A percentile compares a stretch with the other conserved stretches of the same genome.
Evolutionary conservation across 2,329 filamentous ascomycete genomes (phyloP).

Genomic region (Beauveria sp.): DNA sequence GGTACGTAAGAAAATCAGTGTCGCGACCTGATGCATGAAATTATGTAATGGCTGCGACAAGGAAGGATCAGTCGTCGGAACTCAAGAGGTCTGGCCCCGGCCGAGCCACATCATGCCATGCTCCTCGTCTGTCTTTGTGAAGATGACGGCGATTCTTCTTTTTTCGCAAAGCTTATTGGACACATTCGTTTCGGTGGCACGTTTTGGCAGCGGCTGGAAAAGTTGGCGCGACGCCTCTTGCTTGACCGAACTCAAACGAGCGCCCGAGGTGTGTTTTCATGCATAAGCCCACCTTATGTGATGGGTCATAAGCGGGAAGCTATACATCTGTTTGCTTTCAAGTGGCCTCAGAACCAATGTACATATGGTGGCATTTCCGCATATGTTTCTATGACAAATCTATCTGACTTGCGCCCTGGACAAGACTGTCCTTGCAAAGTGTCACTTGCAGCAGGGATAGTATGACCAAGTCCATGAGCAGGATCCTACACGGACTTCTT

Average conservation of each 20-base stretch:
- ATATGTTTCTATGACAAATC: not conserved
- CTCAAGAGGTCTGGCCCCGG: not conserved
- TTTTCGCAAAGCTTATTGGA: not conserved
- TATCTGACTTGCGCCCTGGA: not conserved
- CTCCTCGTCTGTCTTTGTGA: not conserved
- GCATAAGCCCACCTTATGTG: not conserved
- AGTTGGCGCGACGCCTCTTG: not conserved
- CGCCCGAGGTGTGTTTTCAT: not conserved
- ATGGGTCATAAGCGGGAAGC: not conserved
- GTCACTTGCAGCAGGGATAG: not conserved
- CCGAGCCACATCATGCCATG: not conserved
- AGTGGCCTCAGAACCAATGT: not conserved
- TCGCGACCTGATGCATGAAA: constrained; percentile 10
- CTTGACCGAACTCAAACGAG: constrained; percentile 1
- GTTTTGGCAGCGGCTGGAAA: constrained; percentile 1
- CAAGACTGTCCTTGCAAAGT: not conserved
- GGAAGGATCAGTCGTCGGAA: not conserved
- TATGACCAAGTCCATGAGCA: not conserved
- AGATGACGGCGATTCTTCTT: not conserved
- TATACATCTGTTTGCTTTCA: not conserved
- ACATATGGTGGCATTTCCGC: not conserved
- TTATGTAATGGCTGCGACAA: not conserved
- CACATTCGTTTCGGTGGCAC: not conserved
- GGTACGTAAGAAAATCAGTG: not conserved
- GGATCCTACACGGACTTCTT: not conserved